Base-by-base conservation (phyloP, 768 basidiomycete species). In the Trametes cinnabarina region DNA sequence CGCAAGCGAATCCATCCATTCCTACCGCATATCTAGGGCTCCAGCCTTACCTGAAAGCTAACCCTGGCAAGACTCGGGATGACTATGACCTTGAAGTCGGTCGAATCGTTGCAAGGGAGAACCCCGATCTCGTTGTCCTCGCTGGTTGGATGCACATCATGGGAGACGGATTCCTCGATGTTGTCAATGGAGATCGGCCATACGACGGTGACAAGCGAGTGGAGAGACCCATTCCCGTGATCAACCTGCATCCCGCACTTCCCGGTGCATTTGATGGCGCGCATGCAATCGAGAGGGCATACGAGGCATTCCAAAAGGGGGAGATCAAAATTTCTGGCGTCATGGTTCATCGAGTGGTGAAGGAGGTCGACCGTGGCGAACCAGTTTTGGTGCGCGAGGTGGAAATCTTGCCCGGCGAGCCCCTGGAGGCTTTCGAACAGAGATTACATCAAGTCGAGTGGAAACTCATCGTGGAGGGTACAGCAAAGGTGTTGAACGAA, bases 81-180 rank as follows among this genome's bases (percentile, higher is more conserved):
- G 91, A 96, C 68, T 98, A 97, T 73, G 96, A 96, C 68, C 73
- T 76, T 2, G 90, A 92, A 68, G 81, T 95, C 1, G 92, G 92
- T 8, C 74, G 81, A 30, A 79, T 84, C 51, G 84, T 93, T 3
- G 66, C 89, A 5, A 68, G 73, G 23, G 82, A 77, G 19, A 73
- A 75, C 30, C 96, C 96, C 0, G 92, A 98, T 72, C 70, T 96
- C 23, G 82, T 98, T 47, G 90, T 98, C 7, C 79, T 98, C n/a
- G 97, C 96, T 0, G 97, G 97, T 0, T 99, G 94, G 92, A 98
- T 99, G 96, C 95, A 98, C 67, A 92, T 98, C 66, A 80, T 98
- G 57, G 85, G 87, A 56, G 87, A 91, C 51, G 76, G 75, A 0
- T 98, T 98, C 71, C 72, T 98, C 58, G 82, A 91, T 19, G 77